Evolutionary conservation across 2,329 filamentous ascomycete genomes (phyloP), one percentile per base, ranked within the genome.

Genomic region (Calonectria honghensis): DNA sequence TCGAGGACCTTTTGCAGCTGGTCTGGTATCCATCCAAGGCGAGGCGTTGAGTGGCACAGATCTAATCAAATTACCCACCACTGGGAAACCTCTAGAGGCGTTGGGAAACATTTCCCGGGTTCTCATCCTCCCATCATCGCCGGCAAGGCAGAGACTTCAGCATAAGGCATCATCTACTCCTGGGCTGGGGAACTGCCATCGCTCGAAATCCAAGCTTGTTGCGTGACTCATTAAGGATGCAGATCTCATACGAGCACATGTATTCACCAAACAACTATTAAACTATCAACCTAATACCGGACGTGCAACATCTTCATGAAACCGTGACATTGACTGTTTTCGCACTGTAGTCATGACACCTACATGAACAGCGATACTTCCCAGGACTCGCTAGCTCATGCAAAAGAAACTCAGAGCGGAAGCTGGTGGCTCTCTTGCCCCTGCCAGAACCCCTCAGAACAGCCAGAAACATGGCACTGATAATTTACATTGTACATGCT

Each of bases 1-100:
- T 54, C 51, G 45, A 74, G 45, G 76, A 63, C 70, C 57, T 68
- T 75, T 63, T 48, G 76, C 68, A 68, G 69, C 74, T 65, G 59
- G 37, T 24, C 69, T 68, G 78, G 67, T 67, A 51, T 52, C 29
- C 71, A 51, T 70, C 37, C 35, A 59, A 35, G 18, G 63, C 64
- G 48, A 45, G 41, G 57, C 64, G 65, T 37, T 61, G 68, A 41
- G 20, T 37, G 24, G 45, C 72, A 67, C 65, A 69, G 70, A 76
- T 70, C 37, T 51, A n/a, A 37, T 54, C 45, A 50, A 63, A 73
- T 73, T 73, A 41, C 54, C 73, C 70, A 73, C 70, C 50, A 63
- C 18, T 57, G 16, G 50, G 31, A 39, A 31, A 64, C 48, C 31
- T n/a, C 45, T n/a, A 52, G 45, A 52, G 48, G 9, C 39, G 18